Evolutionary conservation across 2,329 filamentous ascomycete genomes (phyloP).

Genomic region (Exophiala sideris): DNA sequence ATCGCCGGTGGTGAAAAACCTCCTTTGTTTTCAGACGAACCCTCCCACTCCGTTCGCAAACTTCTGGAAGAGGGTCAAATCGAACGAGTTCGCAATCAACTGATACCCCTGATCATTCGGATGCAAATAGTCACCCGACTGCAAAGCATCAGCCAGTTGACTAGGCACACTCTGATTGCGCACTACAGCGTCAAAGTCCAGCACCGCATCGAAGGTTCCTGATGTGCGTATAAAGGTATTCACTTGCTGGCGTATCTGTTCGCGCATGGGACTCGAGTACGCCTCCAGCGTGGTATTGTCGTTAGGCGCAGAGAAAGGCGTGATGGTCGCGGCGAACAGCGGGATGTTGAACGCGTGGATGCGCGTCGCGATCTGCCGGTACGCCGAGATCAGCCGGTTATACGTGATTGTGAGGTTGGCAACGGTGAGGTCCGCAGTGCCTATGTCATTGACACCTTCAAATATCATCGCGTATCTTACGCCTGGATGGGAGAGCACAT

Average conservation of each 20-base stretch:
- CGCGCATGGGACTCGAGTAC: conserved; percentile 55
- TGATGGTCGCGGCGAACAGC: conserved; percentile 64
- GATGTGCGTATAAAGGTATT: conserved; percentile 60
- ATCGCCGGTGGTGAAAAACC: no score
- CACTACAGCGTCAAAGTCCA: conserved; percentile 61
- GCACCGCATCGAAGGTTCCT: conserved; percentile 56
- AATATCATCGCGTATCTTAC: conserved; percentile 63
- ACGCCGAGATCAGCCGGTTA: conserved; percentile 55
- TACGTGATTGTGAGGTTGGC: conserved; percentile 48
- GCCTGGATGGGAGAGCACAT: conserved; percentile 57
- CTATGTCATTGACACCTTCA: conserved; percentile 69
- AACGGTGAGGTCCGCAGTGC: conserved; percentile 45
- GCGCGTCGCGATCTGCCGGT: conserved; percentile 55
- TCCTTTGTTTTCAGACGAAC: conserved; percentile 3
- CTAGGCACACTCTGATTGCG: conserved; percentile 49
- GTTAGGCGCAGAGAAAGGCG: conserved; percentile 53
- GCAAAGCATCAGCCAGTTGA: conserved; percentile 51
- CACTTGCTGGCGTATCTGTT: conserved; percentile 55
- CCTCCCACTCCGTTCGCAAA: conserved; percentile 10
- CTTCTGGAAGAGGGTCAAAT: conserved; percentile 51
- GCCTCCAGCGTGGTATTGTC: conserved; percentile 40
- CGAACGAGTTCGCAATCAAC: conserved; percentile 57
- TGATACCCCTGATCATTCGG: conserved; percentile 59
- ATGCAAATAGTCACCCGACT: conserved; percentile 65
- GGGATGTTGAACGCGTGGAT: conserved; percentile 54